phyloP scores from a whole-genome alignment of 2,329 filamentous ascomycete species.

The Botrytis fragariae region DNA sequence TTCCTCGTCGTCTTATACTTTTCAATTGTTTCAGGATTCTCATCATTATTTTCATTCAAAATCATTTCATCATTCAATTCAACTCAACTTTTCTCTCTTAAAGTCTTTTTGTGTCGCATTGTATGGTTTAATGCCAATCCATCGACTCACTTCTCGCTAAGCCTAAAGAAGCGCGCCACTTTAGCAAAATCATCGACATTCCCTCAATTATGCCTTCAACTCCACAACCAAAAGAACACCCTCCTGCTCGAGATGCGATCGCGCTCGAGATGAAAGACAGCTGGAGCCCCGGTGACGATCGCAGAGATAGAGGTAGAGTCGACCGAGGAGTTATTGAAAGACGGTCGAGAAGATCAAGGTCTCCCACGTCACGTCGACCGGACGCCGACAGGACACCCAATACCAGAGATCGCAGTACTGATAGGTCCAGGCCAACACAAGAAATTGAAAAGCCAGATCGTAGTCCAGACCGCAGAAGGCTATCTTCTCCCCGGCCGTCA shows the following conservation, averaged over 20 bases:
- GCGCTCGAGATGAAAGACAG: slow-evolving; percentile 43
- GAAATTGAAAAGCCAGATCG: slow-evolving; percentile 35
- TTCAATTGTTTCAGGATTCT: not conserved
- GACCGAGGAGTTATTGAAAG: slow-evolving; percentile 40
- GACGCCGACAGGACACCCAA: slow-evolving; percentile 38
- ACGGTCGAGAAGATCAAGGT: slow-evolving; percentile 40
- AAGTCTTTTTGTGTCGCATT: slow-evolving; percentile 19
- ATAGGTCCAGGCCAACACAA: slow-evolving; percentile 33
- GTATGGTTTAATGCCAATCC: slow-evolving; percentile 20
- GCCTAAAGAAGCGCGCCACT: slow-evolving; percentile 22
- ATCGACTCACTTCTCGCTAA: slow-evolving; percentile 23
- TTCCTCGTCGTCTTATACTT: slow-evolving; percentile 6
- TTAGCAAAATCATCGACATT: slow-evolving; percentile 23
- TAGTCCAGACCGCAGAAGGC: slow-evolving; percentile 36
- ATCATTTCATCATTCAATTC: not conserved
- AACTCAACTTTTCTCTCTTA: not conserved
- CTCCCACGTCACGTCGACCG: slow-evolving; percentile 38
- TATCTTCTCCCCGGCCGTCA: slow-evolving; percentile 34
- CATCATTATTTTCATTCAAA: not conserved
- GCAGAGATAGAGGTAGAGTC: slow-evolving; percentile 44
- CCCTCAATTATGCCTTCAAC: slow-evolving; percentile 19
- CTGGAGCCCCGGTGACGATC: slow-evolving; percentile 43
- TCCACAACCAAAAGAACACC: slow-evolving; percentile 19
- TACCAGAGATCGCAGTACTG: slow-evolving; percentile 35
- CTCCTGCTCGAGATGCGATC: slow-evolving; percentile 37